These are phyloP conservation scores for Pyrus communis DNA, from an alignment of 306 rosid species.

Conservation along the genomic window DNA sequence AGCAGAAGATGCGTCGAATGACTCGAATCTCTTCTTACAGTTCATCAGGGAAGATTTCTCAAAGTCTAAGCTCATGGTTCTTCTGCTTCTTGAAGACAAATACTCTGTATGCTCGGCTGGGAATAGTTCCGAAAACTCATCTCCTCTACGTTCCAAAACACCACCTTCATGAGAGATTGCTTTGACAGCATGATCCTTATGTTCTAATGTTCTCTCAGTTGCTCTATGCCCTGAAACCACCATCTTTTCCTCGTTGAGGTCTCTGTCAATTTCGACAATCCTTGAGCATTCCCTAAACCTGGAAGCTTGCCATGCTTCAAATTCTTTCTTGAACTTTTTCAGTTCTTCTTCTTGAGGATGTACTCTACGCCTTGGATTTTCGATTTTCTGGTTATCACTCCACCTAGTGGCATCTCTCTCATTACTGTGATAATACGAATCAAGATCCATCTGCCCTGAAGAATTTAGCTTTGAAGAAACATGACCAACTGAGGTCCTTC, in stretches of 20 bases:
- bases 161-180: slow-evolving; percentile 22
- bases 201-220: slow-evolving; percentile 31
- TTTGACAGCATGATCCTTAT: slow-evolving; percentile 22
- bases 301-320: slow-evolving; percentile 86
- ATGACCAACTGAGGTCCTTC: slow-evolving; percentile 40
- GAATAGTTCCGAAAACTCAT: slow-evolving; percentile 23
- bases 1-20: slow-evolving; percentile 31
- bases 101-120: slow-evolving; percentile 31
- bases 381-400: slow-evolving; percentile 33
- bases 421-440: slow-evolving; percentile 29
- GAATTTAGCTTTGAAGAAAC: slow-evolving; percentile 44
- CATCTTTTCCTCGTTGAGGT: slow-evolving; percentile 41
- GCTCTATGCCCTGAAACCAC: slow-evolving; percentile 23
- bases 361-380: slow-evolving; percentile 55
- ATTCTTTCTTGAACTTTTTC: slow-evolving; percentile 87
- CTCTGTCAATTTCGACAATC: slow-evolving; percentile 45
- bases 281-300: slow-evolving; percentile 76
- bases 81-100: slow-evolving; percentile 59
- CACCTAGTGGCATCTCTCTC: slow-evolving; percentile 45
- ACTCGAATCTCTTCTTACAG: slow-evolving; percentile 34
- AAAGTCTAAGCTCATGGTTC: slow-evolving; percentile 55
- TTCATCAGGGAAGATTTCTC: slow-evolving; percentile 54
- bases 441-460: slow-evolving; percentile 40
- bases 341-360: slow-evolving; percentile 98
- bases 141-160: slow-evolving; percentile 24